Conservation (phyloP, 2,329 filamentous ascomycete species). For the Lizonia empirigonia region DNA sequence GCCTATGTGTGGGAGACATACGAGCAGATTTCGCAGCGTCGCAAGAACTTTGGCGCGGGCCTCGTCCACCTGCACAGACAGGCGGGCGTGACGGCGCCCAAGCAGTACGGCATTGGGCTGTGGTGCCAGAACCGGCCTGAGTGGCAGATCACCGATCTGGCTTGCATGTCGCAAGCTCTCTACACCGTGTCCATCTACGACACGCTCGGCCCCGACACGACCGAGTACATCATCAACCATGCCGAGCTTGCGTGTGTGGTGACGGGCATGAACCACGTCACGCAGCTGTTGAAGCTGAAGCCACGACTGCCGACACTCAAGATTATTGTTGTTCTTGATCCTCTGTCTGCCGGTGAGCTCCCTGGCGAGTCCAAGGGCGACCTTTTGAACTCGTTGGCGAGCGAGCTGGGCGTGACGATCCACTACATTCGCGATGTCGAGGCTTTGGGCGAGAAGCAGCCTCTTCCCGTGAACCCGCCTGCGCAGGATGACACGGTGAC, state of each 20-base stretch:
- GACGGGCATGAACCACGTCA: constrained; percentile 80
- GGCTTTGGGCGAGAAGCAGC: constrained; percentile 73
- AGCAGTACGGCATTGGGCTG: constrained; percentile 73
- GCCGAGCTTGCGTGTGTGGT: constrained; percentile 75
- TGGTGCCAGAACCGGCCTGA: constrained; percentile 89
- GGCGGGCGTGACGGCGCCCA: constrained; percentile 66
- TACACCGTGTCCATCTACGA: constrained; percentile 96
- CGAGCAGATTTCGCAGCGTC: constrained; percentile 74
- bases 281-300: constrained; percentile 78
- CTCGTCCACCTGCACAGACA: constrained; percentile 80
- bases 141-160: constrained; percentile 88
- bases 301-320: constrained; percentile 80
- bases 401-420: constrained; percentile 75
- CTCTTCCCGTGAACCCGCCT: constrained; percentile 73
- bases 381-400: constrained; percentile 76
- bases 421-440: constrained; percentile 83
- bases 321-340: constrained; percentile 84
- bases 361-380: constrained; percentile 78
- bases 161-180: constrained; percentile 82
- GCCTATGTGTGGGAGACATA: constrained; percentile 87
- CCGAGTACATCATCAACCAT: constrained; percentile 96
- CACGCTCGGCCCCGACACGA: constrained; percentile 87
- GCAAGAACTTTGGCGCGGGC: constrained; percentile 84
- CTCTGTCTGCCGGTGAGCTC: constrained; percentile 78
- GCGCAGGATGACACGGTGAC: constrained; percentile 78